Percentiles rank a stretch among this genome's conserved stretches.
Conservation (phyloP, 108 stramenopile species). For the Pelagomonas calceolata region DNA sequence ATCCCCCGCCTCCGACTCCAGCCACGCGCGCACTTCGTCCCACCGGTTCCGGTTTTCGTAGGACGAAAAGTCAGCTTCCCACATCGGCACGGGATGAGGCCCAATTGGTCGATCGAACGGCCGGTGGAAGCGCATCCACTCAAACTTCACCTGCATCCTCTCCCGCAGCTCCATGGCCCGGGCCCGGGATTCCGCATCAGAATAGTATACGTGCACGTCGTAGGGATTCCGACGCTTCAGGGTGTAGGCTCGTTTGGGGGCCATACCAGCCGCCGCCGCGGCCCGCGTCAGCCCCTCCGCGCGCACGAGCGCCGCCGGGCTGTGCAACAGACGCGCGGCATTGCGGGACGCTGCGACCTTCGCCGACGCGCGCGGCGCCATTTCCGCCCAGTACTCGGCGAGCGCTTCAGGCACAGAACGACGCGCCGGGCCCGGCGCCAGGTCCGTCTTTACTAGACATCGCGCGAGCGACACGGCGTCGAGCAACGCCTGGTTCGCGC, state of each 20-base stretch:
- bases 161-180: constrained; percentile 6
- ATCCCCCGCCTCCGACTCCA: not conserved
- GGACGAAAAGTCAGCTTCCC: constrained; percentile 21
- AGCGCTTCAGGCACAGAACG: not conserved
- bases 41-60: constrained; percentile 10
- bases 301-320: not conserved
- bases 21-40: constrained; percentile 5
- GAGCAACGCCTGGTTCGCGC: constrained; percentile 27
- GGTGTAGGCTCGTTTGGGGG: not conserved
- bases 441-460: not conserved
- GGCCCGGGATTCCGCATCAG: not conserved
- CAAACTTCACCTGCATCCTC: not conserved
- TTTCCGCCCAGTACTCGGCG: not conserved
- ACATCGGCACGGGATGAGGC: constrained; percentile 21
- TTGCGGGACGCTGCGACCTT: constrained; percentile 5
- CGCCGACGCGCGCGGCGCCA: not conserved
- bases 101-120: constrained; percentile 12
- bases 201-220: constrained; percentile 18
- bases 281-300: not conserved
- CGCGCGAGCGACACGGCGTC: constrained; percentile 14
- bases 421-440: not conserved
- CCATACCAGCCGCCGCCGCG: not conserved
- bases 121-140: constrained; percentile 18
- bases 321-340: constrained; percentile 5
- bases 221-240: constrained; percentile 20